Base-by-base conservation (phyloP, 2,329 filamentous ascomycete genomes). In the Aspergillus sp. region DNA sequence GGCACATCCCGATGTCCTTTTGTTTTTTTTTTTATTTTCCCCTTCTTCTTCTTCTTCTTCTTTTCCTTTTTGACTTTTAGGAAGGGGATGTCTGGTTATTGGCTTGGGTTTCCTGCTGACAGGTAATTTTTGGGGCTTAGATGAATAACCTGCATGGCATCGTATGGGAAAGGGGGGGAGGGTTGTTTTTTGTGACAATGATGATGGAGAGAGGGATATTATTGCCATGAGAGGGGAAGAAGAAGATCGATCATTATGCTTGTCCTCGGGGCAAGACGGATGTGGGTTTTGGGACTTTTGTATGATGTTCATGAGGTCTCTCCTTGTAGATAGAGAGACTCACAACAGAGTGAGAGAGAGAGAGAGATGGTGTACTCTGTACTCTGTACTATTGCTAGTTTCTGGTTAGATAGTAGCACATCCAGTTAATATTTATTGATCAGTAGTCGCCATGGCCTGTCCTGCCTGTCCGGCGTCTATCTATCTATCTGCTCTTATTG, bases 261-360 rank as follows among this genome's bases (percentile, higher is more conserved):
- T 36, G 32, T 50, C 15, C 32, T 17, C 25, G 47, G 25, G 47
- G 23, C 10, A n/a, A 12, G 25, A 28, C 25, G 23, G 47, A 30
- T n/a, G 47, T 50, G 47, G 25, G 47, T 50, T 50, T 50, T 50
- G 47, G 47, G 47, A 50, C 47, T 50, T 50, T 50, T 50, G 47
- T 19, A 7, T 19, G 13, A 10, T 17, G 17, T 36, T 36, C 32
- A 36, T 13, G 32, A 36, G 32, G 12, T 36, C 28, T 36, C 10
- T 30, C 28, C 32, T 10, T 30, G 28, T 30, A 30, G 32, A 36
- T 12, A 36, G 12, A 28, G 25, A 28, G 25, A 28, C 25, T 25
- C 25, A 28, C 25, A 28, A 36, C 12, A 36, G 32, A 30, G n/a
- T n/a, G 2, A 5, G 32, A 13, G 30, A 13, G 32, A 13, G 32